Evolutionary conservation across 208 protist species (phyloP).

Genomic region (Vickermania ingenoplastis): DNA sequence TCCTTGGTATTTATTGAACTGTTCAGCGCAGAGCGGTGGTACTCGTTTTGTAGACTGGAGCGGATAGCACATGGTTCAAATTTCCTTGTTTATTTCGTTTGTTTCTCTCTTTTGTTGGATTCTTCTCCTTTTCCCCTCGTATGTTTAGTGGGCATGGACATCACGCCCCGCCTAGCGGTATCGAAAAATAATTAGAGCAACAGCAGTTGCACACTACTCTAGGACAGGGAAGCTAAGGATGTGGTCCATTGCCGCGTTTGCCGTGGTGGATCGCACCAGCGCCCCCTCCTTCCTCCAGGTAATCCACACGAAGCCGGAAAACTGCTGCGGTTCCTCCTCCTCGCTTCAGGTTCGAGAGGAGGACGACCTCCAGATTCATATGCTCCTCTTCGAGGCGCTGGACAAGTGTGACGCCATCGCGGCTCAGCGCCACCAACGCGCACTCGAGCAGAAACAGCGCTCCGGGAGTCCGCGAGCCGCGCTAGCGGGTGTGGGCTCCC

Average conservation of each 20-base stretch:
- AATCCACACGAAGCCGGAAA: conserved; percentile 15
- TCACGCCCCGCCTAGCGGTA: background rate
- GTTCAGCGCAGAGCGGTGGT: background rate
- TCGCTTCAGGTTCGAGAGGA: conserved; percentile 57
- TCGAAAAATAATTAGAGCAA: background rate
- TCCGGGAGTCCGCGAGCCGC: background rate
- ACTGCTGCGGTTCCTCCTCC: background rate
- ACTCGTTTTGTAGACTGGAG: background rate
- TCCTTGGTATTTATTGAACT: background rate
- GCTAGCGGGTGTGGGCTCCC: background rate
- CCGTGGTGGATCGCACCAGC: conserved; percentile 40
- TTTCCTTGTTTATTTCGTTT: background rate
- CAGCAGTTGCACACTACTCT: background rate
- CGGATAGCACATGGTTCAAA: background rate
- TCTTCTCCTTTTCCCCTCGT: background rate
- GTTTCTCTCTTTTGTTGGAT: background rate
- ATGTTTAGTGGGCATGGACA: background rate
- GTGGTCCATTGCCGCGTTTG: conserved; percentile 70
- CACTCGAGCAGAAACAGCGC: conserved; percentile 1
- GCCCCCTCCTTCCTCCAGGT: conserved; percentile 55
- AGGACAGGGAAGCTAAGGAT: background rate
- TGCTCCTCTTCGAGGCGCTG: conserved; percentile 68
- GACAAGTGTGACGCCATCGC: conserved; percentile 63
- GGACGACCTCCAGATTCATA: conserved; percentile 61
- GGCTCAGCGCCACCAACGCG: conserved; percentile 3